Conservation (phyloP, 345 rosid species). For the Rhizophora apiculata region DNA sequence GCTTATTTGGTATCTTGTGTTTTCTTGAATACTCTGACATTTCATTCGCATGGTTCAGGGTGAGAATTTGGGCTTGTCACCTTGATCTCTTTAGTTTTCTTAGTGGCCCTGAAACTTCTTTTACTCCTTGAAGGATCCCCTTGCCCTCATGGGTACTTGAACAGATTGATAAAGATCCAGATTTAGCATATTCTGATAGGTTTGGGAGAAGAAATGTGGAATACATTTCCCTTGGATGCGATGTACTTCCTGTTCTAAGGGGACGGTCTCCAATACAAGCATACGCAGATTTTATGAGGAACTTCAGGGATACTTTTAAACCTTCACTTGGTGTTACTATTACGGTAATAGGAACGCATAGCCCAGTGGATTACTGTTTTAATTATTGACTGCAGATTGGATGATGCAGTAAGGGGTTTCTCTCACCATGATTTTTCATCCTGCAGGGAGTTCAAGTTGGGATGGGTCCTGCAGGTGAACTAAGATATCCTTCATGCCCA, state of each 20-base stretch:
- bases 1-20: too few relatives aligned
- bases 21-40: too few relatives aligned
- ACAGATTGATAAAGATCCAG: constrained; percentile 46
- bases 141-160: constrained; percentile 52
- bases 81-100: constrained; percentile 1
- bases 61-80: background rate
- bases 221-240: constrained; percentile 57
- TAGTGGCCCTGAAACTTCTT: constrained; percentile 20
- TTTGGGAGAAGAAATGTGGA: constrained; percentile 49
- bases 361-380: background rate
- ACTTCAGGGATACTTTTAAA: constrained; percentile 45
- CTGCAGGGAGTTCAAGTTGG: constrained; percentile 53
- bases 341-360: constrained; percentile 24
- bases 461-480: constrained; percentile 62
- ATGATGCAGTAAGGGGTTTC: constrained; percentile 2
- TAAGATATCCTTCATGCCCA: constrained; percentile 51
- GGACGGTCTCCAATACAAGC: constrained; percentile 57
- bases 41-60: background rate
- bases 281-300: constrained; percentile 53
- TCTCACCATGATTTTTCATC: background rate
- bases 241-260: constrained; percentile 42
- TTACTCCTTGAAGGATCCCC: constrained; percentile 41
- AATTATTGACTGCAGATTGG: constrained; percentile 5
- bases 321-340: constrained; percentile 44
- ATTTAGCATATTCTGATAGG: constrained; percentile 44